Percentiles rank a stretch among this genome's conserved stretches.
These are phyloP conservation scores for Camellia japonica DNA, from an alignment of 148 eudicot genomes.

Conservation along the genomic window DNA sequence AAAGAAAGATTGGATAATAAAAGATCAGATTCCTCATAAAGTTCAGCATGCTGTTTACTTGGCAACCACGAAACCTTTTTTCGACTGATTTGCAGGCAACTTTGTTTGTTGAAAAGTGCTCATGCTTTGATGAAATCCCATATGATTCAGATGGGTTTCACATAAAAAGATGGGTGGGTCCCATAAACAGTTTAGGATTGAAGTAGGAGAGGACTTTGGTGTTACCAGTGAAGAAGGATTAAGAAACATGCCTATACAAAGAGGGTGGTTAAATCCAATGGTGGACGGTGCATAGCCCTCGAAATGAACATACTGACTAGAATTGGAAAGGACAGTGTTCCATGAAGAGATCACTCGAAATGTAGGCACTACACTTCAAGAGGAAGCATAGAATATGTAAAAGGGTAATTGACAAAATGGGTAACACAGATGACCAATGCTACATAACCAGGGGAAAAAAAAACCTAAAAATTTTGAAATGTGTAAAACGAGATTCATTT, in stretches of 20 bases:
- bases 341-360: not conserved
- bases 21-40: slow-evolving; percentile 1
- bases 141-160: not conserved
- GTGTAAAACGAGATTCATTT: no score
- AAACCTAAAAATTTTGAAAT: no score
- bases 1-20: not conserved
- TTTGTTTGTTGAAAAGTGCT: not conserved
- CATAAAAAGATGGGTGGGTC: not conserved
- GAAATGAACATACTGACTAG: not conserved
- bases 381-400: not conserved
- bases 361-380: not conserved
- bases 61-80: not conserved
- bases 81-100: not conserved
- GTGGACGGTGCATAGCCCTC: not conserved
- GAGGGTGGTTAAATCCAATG: not conserved
- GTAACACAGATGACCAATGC: not conserved
- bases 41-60: not conserved
- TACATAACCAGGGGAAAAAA: no score
- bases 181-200: not conserved
- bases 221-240: not conserved
- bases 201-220: not conserved
- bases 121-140: not conserved
- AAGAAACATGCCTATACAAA: not conserved
- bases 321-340: not conserved
- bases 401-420: not conserved